Evolutionary conservation across 202 grass and related monocot genomes (phyloP), one percentile per base, ranked within the genome.

Genomic region (Eragrostis tef): DNA sequence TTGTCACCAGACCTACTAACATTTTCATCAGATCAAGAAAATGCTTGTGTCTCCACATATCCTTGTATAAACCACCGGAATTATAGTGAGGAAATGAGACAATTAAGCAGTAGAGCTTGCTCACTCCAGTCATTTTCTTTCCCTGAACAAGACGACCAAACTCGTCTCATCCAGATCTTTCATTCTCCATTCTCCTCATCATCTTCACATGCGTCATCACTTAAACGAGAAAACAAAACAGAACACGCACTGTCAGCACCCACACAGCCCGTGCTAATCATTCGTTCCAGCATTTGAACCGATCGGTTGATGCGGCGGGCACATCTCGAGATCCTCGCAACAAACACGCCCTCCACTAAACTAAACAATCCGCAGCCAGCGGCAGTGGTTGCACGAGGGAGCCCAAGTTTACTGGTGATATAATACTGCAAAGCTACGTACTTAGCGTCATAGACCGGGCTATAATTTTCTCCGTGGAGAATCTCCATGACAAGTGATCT

Each of bases 251-350:
- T 75, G 63, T 31, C 76, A 81, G 64, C 76, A 41, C 43, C 68
- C 44, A 19, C 43, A 50, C 64, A 31, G 48, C 17, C 52, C 6
- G 66, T 1, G 78, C 67, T 56, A 83, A 86, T 89, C 83, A 89
- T 89, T 86, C 83, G 82, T 79, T 81, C 78, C 67, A 6, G 73
- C 83, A 74, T 79, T 83, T 86, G 83, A 53, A 89, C 73, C 58
- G 73, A 78, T 61, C 78, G 78, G 57, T 47, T 82, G 63, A 75
- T 31, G 17, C 5, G 17, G 10, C 15, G 16, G 26, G 63, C 43
- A 57, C 61, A 60, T 74, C 17, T 84, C 81, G 86, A 84, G 81
- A 84, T 80, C 75, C 51, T 41, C 52, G 31, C 44, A 0, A 74
- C 64, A 25, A 73, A 59, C 80, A 39, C 31, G 25, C 11, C 15